Base-by-base conservation (phyloP, 1,284 basidiomycete species). In the Sparassis latifolia region DNA sequence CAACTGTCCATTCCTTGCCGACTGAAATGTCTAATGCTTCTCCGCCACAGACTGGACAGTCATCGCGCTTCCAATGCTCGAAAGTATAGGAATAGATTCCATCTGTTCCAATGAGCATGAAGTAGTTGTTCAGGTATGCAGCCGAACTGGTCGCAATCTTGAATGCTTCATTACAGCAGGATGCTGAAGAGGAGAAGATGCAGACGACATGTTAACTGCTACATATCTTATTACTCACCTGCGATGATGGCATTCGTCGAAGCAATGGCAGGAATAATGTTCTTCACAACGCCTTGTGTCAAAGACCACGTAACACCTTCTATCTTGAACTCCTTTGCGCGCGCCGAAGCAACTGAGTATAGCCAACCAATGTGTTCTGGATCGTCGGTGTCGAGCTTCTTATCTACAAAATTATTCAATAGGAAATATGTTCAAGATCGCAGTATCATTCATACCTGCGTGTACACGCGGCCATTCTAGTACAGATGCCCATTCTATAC, bases 401-500 rank as follows among this genome's bases (percentile, higher is more conserved):
- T 89, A 64, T 95, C 94, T 95, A 61, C 32, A 35, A 44, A 35
- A 32, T 12, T 28, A 42, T 41, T 43, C 6, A 48, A 20, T 20
- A 20, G 20, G 20, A 20, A 20, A 20, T 20, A 20, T 20, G 20
- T 20, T 20, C 20, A 20, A 20, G 39, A 43, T 47, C 30, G 32
- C 41, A 33, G 2, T 42, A 29, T 3, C 35, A 7, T n/a, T 56
- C 73, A 51, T 50, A 92, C 93, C 91, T 67, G 88, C 89, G 60
- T 90, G 86, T 1, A 93, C 83, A 35, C 84, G 82, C 3, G 96
- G 96, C 97, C 97, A 99, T 69, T 99, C 95, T 35, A 99, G 76
- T n/a, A 99, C 95, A 44, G 91, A 95, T 0, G 97, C 97, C 96
- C 97, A 99, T 70, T 99, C 97, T 64, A 99, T 98, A 65, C 97